Percentiles rank a stretch among this genome's conserved stretches.
These are phyloP conservation scores for Lanmaoa rubissima DNA, from an alignment of 768 basidiomycete species.

Conservation along the genomic window DNA sequence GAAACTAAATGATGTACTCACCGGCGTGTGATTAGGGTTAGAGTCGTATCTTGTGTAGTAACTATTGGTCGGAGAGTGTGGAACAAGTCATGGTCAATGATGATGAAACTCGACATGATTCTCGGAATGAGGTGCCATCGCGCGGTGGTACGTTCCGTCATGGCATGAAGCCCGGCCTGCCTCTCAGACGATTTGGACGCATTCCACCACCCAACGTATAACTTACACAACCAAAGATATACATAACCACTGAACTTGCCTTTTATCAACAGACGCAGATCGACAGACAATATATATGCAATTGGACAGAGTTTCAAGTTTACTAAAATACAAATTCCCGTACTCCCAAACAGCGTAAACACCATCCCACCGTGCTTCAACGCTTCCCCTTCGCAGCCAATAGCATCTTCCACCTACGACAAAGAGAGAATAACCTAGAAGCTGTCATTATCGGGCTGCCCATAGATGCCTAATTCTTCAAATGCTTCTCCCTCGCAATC, in stretches of 20 bases:
- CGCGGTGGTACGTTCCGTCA: too few species aligned
- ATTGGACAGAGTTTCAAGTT: too few species aligned
- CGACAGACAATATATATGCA: too few species aligned
- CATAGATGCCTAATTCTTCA: background rate
- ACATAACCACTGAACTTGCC: too few species aligned
- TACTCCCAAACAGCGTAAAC: background rate
- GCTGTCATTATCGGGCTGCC: background rate
- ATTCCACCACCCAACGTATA: too few species aligned
- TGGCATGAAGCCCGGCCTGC: too few species aligned
- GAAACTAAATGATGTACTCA: background rate
- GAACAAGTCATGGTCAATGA: background rate
- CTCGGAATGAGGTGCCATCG: too few species aligned
- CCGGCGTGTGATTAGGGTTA: background rate
- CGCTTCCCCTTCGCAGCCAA: background rate
- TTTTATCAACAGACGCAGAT: too few species aligned
- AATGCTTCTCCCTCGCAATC: background rate
- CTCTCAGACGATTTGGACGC: too few species aligned
- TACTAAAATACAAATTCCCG: background rate
- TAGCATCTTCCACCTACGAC: background rate
- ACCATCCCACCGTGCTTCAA: background rate
- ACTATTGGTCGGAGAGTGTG: background rate
- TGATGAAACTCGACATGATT: too few species aligned
- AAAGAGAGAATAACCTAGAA: background rate
- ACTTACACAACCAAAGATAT: too few species aligned
- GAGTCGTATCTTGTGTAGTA: background rate